Evolutionary conservation across 495 filamentous ascomycete genomes (phyloP).

Genomic region (Neurospora sp.): DNA sequence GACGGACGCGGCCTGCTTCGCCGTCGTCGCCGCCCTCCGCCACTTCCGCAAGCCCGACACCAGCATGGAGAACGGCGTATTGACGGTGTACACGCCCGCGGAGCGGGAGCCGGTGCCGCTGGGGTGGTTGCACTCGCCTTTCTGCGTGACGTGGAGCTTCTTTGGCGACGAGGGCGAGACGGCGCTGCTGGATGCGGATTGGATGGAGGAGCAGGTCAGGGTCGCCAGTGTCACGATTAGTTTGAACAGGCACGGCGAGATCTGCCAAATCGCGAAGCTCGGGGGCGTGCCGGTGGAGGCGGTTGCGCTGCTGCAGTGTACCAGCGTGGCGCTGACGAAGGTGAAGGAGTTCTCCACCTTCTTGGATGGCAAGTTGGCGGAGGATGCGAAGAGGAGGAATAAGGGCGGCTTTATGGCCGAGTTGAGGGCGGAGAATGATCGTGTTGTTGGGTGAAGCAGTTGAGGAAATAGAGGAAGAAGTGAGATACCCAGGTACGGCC

Average conservation of each 20-base stretch:
- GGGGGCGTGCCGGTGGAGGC: conserved; percentile 75
- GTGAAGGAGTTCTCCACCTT: conserved; percentile 66
- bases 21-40: conserved; percentile 72
- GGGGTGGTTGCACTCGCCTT: conserved; percentile 79
- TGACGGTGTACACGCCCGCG: conserved; percentile 70
- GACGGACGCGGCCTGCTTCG: conserved; percentile 75
- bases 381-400: conserved; percentile 66
- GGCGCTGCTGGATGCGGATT: conserved; percentile 65
- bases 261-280: conserved; percentile 83
- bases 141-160: conserved; percentile 76
- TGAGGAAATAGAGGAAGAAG: conserved; percentile 15
- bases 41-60: conserved; percentile 88
- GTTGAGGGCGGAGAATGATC: conserved; percentile 75
- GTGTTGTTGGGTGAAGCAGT: conserved; percentile 22
- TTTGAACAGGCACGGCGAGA: conserved; percentile 80
- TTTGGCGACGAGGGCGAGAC: conserved; percentile 54
- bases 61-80: conserved; percentile 65
- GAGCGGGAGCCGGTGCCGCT: conserved; percentile 85
- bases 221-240: conserved; percentile 78
- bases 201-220: conserved; percentile 76
- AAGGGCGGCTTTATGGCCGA: conserved; percentile 65
- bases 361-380: conserved; percentile 60
- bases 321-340: conserved; percentile 58
- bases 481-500: conserved; percentile 17
- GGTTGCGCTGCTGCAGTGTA: conserved; percentile 59